Evolutionary conservation across 495 filamentous ascomycete genomes (phyloP).

Genomic region (Aspergillus affinis): DNA sequence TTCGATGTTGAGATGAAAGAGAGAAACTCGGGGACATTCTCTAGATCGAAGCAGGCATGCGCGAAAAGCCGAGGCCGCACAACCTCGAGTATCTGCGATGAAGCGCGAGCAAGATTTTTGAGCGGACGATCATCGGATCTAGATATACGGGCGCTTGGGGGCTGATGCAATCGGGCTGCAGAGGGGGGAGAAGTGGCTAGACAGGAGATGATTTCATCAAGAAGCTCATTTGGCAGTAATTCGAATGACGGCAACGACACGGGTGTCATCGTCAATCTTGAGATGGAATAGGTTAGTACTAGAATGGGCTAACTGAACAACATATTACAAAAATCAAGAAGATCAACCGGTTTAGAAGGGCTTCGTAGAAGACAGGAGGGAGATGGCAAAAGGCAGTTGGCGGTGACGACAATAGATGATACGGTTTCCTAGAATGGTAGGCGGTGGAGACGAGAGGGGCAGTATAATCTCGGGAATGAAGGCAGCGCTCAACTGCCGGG

Average conservation of each 20-base stretch:
- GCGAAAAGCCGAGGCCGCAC: conserved; percentile 36
- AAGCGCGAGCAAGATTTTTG: conserved; percentile 36
- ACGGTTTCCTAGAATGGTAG: neutral
- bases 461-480: neutral
- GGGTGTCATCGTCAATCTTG: conserved; percentile 19
- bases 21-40: conserved; percentile 29
- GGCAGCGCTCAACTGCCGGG: neutral
- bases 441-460: neutral
- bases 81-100: conserved; percentile 26
- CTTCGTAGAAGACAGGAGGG: neutral
- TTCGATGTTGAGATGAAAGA: conserved; percentile 25
- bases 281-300: neutral
- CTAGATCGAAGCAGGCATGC: conserved; percentile 30
- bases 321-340: neutral
- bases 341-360: neutral
- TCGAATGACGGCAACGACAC: conserved; percentile 19
- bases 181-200: conserved; percentile 34
- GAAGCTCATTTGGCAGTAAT: conserved; percentile 41
- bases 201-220: conserved; percentile 38
- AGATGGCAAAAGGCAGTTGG: neutral
- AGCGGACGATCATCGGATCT: conserved; percentile 23
- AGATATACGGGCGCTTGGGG: conserved; percentile 26
- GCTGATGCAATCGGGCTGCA: conserved; percentile 20
- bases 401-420: neutral
- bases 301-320: neutral